phyloP scores from a whole-genome alignment of 2,329 filamentous ascomycete species.

The Ceratocystis albifundus region DNA sequence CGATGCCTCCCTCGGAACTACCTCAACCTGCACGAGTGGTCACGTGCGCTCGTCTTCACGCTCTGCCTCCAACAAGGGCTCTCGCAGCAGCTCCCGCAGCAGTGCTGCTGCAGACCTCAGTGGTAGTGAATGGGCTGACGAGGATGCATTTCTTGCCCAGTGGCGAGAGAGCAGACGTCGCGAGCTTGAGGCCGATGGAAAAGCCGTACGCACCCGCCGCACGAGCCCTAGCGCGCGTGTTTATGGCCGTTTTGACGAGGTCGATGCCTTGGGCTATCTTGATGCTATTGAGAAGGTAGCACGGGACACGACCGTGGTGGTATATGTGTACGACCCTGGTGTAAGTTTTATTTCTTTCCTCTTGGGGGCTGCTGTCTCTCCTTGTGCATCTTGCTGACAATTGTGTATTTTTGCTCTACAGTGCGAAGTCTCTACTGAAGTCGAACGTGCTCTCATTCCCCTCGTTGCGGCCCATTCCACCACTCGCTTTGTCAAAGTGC shows the following conservation, averaged over 20 bases:
- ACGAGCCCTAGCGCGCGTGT: conserved; percentile 65
- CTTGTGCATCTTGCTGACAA: neutral
- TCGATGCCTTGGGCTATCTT: conserved; percentile 86
- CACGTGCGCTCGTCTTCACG: conserved; percentile 28
- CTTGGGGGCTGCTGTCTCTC: neutral
- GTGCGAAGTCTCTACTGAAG: conserved; percentile 66
- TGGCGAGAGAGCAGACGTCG: conserved; percentile 74
- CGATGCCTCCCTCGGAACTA: conserved; percentile 26
- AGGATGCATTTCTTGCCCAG: conserved; percentile 68
- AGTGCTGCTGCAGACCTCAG: conserved; percentile 25
- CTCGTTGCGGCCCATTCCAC: conserved; percentile 60
- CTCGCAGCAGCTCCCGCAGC: conserved; percentile 34
- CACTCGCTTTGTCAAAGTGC: conserved; percentile 79
- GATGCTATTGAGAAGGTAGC: conserved; percentile 88
- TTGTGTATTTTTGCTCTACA: conserved; percentile 33
- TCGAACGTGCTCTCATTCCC: conserved; percentile 65
- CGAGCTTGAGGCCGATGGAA: conserved; percentile 57
- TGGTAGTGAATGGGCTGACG: conserved; percentile 42
- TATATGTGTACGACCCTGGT: conserved; percentile 83
- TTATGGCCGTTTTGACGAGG: conserved; percentile 69
- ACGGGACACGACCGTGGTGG: conserved; percentile 71
- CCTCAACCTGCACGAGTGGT: conserved; percentile 21
- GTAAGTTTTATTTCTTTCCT: conserved; percentile 40
- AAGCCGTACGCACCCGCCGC: conserved; percentile 49
- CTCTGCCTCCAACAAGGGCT: conserved; percentile 34